Conservation (phyloP, 257 asterid genomes). For the Capsicum rhomboideum region DNA sequence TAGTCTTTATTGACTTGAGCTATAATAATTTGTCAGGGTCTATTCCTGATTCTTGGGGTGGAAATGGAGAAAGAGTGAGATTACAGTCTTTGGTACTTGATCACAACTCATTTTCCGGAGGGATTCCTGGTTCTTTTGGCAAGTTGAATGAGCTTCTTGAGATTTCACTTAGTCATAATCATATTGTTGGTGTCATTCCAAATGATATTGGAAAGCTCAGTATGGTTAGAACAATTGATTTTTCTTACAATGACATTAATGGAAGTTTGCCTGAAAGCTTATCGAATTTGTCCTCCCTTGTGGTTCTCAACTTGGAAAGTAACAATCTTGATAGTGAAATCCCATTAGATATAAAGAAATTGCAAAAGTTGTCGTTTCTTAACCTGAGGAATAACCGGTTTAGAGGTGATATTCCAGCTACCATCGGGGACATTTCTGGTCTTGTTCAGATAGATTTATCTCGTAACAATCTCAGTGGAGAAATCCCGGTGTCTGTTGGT, state of each 20-base stretch:
- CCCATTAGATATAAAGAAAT: conserved; percentile 12
- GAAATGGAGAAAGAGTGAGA: conserved; percentile 19
- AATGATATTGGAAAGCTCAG: conserved; percentile 34
- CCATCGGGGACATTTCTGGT: conserved; percentile 40
- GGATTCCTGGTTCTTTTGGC: conserved; percentile 36
- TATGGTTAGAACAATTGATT: conserved; percentile 36
- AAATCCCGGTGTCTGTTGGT: conserved; percentile 58
- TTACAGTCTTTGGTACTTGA: conserved; percentile 45
- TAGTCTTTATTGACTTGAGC: conserved; percentile 47
- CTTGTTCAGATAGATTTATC: conserved; percentile 54
- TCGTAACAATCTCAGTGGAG: conserved; percentile 53
- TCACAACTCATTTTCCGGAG: conserved; percentile 44
- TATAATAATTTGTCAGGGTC: conserved; percentile 60
- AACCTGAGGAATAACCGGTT: conserved; percentile 41
- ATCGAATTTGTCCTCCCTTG: conserved; percentile 28
- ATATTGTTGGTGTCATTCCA: conserved; percentile 33
- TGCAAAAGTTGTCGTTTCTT: conserved; percentile 44
- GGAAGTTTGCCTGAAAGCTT: conserved; percentile 47
- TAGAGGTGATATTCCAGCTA: conserved; percentile 36
- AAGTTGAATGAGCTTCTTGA: conserved; percentile 26
- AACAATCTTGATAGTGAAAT: conserved; percentile 15
- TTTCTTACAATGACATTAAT: conserved; percentile 46
- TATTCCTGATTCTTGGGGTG: conserved; percentile 60
- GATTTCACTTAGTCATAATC: conserved; percentile 33
- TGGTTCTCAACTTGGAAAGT: conserved; percentile 20